Conservation (phyloP, 805 yeast species). For the Monosporozyma yasuniensis region DNA sequence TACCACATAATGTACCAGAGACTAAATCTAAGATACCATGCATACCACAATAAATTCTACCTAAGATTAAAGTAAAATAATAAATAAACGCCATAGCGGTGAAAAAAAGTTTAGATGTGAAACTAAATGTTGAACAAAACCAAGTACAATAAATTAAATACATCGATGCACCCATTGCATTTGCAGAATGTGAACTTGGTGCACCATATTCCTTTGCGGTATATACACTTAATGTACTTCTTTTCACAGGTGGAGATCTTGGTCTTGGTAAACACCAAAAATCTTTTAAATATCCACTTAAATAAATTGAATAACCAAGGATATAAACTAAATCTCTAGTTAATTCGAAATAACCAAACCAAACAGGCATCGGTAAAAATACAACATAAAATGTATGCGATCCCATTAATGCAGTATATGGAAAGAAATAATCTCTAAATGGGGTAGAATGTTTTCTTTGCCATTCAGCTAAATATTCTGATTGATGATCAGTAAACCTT, state of each 20-base stretch:
- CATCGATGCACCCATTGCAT: conserved; percentile 76
- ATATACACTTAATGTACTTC: conserved; percentile 81
- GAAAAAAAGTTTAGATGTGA: conserved; percentile 4
- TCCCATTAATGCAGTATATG: conserved; percentile 83
- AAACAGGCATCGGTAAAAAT: conserved; percentile 75
- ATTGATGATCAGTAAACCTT: conserved; percentile 57
- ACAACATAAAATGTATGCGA: conserved; percentile 90
- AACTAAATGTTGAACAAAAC: conserved; percentile 1
- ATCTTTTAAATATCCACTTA: conserved; percentile 75
- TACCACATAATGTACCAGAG: conserved; percentile 60
- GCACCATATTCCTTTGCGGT: conserved; percentile 93
- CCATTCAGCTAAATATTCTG: conserved; percentile 44
- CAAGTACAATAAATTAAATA: conserved; percentile 31
- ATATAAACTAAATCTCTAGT: conserved; percentile 68
- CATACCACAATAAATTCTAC: conserved; percentile 95
- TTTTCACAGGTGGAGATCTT: conserved; percentile 77
- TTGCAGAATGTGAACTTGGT: conserved; percentile 88
- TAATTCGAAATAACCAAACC: conserved; percentile 60
- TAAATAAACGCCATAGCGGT: conserved; percentile 34
- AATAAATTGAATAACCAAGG: conserved; percentile 46
- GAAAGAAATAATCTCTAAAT: conserved; percentile 63
- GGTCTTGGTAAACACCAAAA: conserved; percentile 89
- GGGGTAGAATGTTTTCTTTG: conserved; percentile 47
- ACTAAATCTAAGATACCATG: conserved; percentile 80
- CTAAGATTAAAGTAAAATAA: conserved; percentile 58